phyloP scores from a whole-genome alignment of 202 grass and related monocot genomes.

The Digitaria exilis region DNA sequence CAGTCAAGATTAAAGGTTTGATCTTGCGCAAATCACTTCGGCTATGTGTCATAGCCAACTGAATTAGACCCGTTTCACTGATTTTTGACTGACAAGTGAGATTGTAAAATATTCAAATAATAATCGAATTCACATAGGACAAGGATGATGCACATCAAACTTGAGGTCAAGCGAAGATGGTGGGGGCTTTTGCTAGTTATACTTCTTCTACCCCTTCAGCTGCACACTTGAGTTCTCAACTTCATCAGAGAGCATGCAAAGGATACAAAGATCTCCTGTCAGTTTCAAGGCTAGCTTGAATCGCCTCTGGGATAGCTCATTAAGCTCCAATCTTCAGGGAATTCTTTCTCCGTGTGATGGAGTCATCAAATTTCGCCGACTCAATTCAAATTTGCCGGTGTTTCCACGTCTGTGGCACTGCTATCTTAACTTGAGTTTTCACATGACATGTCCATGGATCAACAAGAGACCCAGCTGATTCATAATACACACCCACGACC shows the following conservation, averaged over 20 bases:
- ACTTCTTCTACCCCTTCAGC: background rate
- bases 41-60: too few species aligned
- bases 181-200: background rate
- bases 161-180: constrained; percentile 2
- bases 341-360: too few species aligned
- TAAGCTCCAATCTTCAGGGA: too few species aligned
- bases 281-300: constrained; percentile 25
- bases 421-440: background rate
- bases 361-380: too few species aligned
- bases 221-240: background rate
- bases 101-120: background rate
- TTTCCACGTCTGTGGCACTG: too few species aligned
- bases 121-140: constrained; percentile 7
- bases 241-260: background rate
- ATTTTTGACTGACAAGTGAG: background rate
- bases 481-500: background rate
- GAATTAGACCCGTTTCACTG: too few species aligned
- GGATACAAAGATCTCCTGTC: background rate
- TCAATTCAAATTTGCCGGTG: too few species aligned
- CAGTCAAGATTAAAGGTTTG: too few species aligned
- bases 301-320: constrained; percentile 44
- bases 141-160: constrained; percentile 20
- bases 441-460: background rate
- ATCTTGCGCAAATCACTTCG: too few species aligned
- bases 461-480: too few species aligned